Conservation (phyloP, 2,329 filamentous ascomycete genomes). For the Arachnopeziza araneosa region DNA sequence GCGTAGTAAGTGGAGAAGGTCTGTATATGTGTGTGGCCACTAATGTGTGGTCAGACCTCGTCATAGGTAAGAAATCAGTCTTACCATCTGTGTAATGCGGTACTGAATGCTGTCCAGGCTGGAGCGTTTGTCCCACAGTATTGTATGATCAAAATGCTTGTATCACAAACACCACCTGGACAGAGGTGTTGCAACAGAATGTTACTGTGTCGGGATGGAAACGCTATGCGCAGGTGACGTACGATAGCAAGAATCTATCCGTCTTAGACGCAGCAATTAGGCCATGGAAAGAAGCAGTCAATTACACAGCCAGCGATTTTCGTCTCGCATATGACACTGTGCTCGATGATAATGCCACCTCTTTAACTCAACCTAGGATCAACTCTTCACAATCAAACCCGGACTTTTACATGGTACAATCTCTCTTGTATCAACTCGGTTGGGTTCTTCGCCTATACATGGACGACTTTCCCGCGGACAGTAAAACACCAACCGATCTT, state of each 20-base stretch:
- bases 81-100: not conserved
- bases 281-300: not conserved
- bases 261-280: not conserved
- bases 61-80: not conserved
- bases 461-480: not conserved
- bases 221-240: not conserved
- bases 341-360: not conserved
- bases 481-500: not conserved
- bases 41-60: not conserved
- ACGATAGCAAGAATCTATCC: not conserved
- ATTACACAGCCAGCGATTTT: not conserved
- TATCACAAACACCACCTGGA: not conserved
- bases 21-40: not conserved
- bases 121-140: not conserved
- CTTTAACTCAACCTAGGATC: not conserved
- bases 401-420: not conserved
- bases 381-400: not conserved
- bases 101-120: not conserved
- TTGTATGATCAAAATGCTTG: not conserved
- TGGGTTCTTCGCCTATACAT: not conserved
- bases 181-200: not conserved
- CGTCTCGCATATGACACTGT: not conserved
- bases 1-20: not conserved
- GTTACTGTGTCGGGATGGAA: not conserved
- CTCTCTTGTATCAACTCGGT: not conserved